phyloP scores from a whole-genome alignment of 208 protist genomes.

The Crithidia thermophila region DNA sequence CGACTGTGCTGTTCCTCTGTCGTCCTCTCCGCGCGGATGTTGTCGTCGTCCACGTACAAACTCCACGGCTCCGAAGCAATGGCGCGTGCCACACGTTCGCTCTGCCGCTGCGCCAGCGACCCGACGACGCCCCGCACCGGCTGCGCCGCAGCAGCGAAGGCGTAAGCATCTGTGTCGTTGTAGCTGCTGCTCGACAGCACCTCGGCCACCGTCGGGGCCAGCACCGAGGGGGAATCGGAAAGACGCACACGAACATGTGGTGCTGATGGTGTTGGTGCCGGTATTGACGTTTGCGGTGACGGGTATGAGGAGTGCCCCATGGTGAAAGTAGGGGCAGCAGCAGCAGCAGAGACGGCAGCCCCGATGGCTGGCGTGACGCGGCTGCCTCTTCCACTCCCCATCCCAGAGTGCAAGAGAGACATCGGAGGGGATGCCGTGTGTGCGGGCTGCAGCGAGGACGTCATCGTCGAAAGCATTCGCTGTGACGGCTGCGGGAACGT shows the following conservation, averaged over 20 bases:
- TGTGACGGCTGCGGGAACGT: background rate
- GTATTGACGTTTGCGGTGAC: no score
- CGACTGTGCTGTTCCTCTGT: background rate
- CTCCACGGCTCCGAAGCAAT: constrained; percentile 13
- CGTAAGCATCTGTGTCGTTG: constrained; percentile 3
- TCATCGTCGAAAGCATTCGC: no score
- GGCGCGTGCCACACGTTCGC: background rate
- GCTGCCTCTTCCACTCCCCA: background rate
- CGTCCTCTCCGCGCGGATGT: background rate
- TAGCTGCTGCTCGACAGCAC: constrained; percentile 8
- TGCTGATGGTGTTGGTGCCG: background rate
- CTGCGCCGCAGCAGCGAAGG: background rate
- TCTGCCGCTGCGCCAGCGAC: background rate
- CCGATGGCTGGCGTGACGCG: constrained; percentile 18
- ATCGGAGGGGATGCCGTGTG: no score
- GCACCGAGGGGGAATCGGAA: background rate
- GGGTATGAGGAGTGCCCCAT: background rate
- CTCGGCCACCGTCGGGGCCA: background rate
- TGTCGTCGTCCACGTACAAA: constrained; percentile 10
- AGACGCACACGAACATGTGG: constrained; percentile 4
- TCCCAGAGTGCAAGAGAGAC: no score
- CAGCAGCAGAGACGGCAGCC: constrained; percentile 5
- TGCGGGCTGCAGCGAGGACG: no score
- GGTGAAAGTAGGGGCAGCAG: background rate
- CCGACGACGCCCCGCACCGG: background rate